phyloP scores from a whole-genome alignment of 805 yeast genomes.

The Lachancea sp. region DNA sequence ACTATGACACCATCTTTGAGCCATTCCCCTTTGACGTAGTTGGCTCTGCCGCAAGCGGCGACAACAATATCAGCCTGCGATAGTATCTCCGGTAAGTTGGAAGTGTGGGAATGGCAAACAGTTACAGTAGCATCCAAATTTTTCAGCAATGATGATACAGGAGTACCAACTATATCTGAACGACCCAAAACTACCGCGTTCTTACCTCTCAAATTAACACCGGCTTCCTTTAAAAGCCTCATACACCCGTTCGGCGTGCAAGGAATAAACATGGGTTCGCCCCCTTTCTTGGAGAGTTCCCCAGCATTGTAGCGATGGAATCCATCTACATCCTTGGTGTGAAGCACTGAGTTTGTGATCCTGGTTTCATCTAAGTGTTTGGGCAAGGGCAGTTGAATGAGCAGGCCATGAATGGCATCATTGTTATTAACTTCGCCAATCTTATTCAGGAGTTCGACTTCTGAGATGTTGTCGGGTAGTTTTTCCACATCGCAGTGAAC shows the following conservation, averaged over 20 bases:
- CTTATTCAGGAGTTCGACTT: slow-evolving; percentile 47
- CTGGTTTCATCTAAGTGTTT: slow-evolving; percentile 58
- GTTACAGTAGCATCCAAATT: slow-evolving; percentile 74
- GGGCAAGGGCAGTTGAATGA: slow-evolving; percentile 76
- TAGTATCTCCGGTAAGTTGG: slow-evolving; percentile 45
- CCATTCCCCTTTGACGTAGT: slow-evolving; percentile 82
- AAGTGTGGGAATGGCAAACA: slow-evolving; percentile 61
- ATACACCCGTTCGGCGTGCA: slow-evolving; percentile 83
- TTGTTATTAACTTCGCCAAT: slow-evolving; percentile 55
- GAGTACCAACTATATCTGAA: slow-evolving; percentile 81
- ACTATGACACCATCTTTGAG: slow-evolving; percentile 78
- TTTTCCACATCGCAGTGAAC: slow-evolving; percentile 55
- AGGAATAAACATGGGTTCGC: slow-evolving; percentile 64
- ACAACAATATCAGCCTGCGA: slow-evolving; percentile 68
- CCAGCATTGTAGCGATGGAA: slow-evolving; percentile 74
- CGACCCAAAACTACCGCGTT: slow-evolving; percentile 82
- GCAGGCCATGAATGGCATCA: slow-evolving; percentile 57
- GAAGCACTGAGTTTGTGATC: slow-evolving; percentile 59
- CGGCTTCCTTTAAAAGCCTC: slow-evolving; percentile 52
- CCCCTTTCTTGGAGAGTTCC: slow-evolving; percentile 67
- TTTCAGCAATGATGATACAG: slow-evolving; percentile 64
- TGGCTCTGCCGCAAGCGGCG: slow-evolving; percentile 86
- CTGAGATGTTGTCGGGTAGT: slow-evolving; percentile 50
- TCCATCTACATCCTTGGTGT: slow-evolving; percentile 77
- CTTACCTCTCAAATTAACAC: slow-evolving; percentile 52